A percentile compares a stretch with the other conserved stretches of the same genome.
These are phyloP conservation scores for Tetrapyrgos nigripes DNA, from an alignment of 1,284 basidiomycete species.

Conservation along the genomic window DNA sequence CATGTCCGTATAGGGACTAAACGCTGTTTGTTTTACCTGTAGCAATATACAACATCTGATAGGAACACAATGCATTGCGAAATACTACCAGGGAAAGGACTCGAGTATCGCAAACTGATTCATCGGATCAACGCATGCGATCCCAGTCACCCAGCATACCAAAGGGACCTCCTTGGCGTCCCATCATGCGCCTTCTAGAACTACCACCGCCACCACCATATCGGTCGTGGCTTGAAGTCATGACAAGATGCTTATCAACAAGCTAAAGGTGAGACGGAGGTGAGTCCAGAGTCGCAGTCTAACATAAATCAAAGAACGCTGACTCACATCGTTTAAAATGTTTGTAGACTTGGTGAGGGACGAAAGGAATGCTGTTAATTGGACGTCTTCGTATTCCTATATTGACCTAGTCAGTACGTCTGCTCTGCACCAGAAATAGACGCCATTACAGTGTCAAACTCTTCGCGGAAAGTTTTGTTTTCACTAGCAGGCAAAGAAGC, in stretches of 20 bases:
- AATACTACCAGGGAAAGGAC: neutral
- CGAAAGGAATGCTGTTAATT: slow-evolving; percentile 89
- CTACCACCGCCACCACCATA: slow-evolving; percentile 13
- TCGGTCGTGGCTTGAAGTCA: slow-evolving; percentile 43
- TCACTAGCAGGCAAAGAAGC: slow-evolving; percentile 88
- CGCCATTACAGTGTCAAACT: slow-evolving; percentile 81
- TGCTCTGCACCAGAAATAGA: slow-evolving; percentile 5
- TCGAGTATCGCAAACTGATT: neutral
- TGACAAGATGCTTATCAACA: slow-evolving; percentile 70
- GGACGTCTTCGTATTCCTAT: slow-evolving; percentile 96
- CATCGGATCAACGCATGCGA: slow-evolving; percentile 46
- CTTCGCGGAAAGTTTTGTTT: slow-evolving; percentile 78
- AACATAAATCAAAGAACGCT: slow-evolving; percentile 7
- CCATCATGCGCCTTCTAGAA: slow-evolving; percentile 43
- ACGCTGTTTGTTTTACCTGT: too few species aligned
- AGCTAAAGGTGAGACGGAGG: slow-evolving; percentile 45
- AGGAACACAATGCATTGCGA: neutral
- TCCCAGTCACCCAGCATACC: slow-evolving; percentile 56
- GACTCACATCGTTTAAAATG: slow-evolving; percentile 85
- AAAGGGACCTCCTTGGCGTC: slow-evolving; percentile 45
- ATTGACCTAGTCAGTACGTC: slow-evolving; percentile 8
- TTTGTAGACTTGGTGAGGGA: slow-evolving; percentile 89
- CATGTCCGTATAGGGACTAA: too few species aligned
- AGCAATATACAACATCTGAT: too few species aligned
- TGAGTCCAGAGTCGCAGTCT: too few species aligned